phyloP scores from a whole-genome alignment of 164 flowering plant genomes.

The Tetracentron sinense region DNA sequence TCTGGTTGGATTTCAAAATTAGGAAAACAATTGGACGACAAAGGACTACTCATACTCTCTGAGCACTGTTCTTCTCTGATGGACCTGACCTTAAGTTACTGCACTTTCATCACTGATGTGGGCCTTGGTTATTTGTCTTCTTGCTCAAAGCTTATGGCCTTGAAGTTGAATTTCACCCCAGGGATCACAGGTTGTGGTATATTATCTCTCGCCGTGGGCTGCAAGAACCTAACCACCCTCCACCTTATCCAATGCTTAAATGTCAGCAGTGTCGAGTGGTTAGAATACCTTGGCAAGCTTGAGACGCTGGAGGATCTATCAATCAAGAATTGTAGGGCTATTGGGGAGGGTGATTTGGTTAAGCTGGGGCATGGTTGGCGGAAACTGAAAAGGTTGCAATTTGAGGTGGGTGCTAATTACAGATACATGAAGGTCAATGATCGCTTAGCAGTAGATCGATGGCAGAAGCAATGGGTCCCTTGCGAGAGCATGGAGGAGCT shows the following conservation, averaged over 20 bases:
- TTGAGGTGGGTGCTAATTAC: slow-evolving; percentile 74
- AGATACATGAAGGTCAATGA: slow-evolving; percentile 71
- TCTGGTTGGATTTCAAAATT: slow-evolving; percentile 82
- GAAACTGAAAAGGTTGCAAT: slow-evolving; percentile 55
- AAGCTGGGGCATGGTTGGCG: slow-evolving; percentile 69
- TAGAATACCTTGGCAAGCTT: slow-evolving; percentile 69
- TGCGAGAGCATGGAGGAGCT: slow-evolving; percentile 73
- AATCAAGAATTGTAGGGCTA: slow-evolving; percentile 71
- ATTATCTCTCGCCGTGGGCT: slow-evolving; percentile 60
- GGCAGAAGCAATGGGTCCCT: slow-evolving; percentile 63
- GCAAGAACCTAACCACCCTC: slow-evolving; percentile 53
- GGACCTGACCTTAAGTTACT: slow-evolving; percentile 65
- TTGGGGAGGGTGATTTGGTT: slow-evolving; percentile 75
- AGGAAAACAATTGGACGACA: slow-evolving; percentile 78
- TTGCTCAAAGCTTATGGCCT: slow-evolving; percentile 57
- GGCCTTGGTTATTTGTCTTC: slow-evolving; percentile 62
- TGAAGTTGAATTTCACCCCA: slow-evolving; percentile 66
- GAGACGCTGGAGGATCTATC: slow-evolving; percentile 59
- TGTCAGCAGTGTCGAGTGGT: slow-evolving; percentile 72
- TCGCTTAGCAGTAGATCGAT: slow-evolving; percentile 52
- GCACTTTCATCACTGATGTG: slow-evolving; percentile 68
- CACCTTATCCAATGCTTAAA: slow-evolving; percentile 75
- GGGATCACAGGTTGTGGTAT: slow-evolving; percentile 74
- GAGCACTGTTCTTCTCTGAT: slow-evolving; percentile 42
- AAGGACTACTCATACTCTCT: slow-evolving; percentile 60